Base-by-base conservation (phyloP, 148 eudicot genomes). In the Heliosperma pusillum region DNA sequence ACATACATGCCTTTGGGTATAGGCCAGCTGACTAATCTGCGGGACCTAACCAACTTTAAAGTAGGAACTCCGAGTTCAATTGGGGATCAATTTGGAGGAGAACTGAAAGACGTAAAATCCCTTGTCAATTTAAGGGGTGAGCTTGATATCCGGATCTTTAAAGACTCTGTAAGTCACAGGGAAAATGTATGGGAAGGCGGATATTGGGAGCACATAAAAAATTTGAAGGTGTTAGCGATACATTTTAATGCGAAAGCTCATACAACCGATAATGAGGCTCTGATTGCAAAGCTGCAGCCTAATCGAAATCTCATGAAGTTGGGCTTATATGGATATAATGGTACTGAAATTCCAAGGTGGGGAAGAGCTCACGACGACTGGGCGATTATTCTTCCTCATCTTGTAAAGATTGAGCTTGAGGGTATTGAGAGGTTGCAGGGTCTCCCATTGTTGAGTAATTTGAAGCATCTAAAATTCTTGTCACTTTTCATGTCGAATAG, bases 301-400 rank as follows among this genome's bases (percentile, higher is more conserved):
- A 70, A 42, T 58, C 26, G 30, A 21, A 69, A 74, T 58, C 30
- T 82, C 7, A 74, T 24, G 61, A 42, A 7, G 52, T 29, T 82
- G 19, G 1, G 0, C 5, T 0, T 81, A 55, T 0, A 0, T 0
- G 0, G 33, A 0, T 78, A 69, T 29, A 5, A 0, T 3, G 81
- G 81, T 0, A 17, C 11, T n/a, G 64, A 8, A 36, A 64, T 78
- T 24, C 78, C 76, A 17, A 53, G 66, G 40, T 81, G 84, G 84
- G 74, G 73, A 55, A 33, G 20, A 60, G 5, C 10, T 30, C 1
- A 10, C 9, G 47, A 62, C 53, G 44, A 27, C 19, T 45, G 78
- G 59, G 69, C 45, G 1, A 16, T 4, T 15, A 10, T 10, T 19
- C 72, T 78, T 42, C 79, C 78, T 3, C 33, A 78, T 69, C 81